Base-by-base conservation (phyloP, 257 asterid species). In the Lithospermum erythrorhizon region DNA sequence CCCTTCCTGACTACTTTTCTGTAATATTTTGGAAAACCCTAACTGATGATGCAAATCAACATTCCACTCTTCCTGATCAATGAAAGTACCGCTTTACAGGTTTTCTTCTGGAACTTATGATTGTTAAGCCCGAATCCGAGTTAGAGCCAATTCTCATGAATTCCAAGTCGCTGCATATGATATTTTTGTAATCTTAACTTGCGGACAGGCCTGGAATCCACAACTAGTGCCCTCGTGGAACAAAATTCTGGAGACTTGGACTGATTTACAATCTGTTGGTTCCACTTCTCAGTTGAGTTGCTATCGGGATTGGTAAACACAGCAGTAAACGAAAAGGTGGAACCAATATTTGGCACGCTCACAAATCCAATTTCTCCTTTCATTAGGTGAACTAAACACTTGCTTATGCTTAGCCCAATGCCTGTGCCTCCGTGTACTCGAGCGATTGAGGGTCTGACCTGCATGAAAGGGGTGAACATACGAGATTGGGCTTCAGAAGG, bases 341-440 rank as follows among this genome's bases (percentile, higher is more conserved):
- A 88, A 24, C 98, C 98, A 10, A 82, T 68, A 13, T 71, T 75
- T 0, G 98, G 96, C 51, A 58, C 68, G 78, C 98, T 91, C 7
- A 73, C 87, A 48, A 91, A 61, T 67, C 96, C 98, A 4, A 91
- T 88, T 75, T 91, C 95, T 17, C 98, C 98, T 65, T 84, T 88
- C 98, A 91, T 91, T 66, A 91, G 98, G 57, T 84, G 87, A 72
- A 91, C 98, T 75, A 91, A 80, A 70, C 95, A 88, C 84, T 89
- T 83, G 81, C 95, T 91, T 61, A 91, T 91, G 87, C 98, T 91
- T 25, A 91, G 67, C 18, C 98, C 98, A 13, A 91, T 91, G 19
- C 98, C 98, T 0, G 97, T 91, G 63, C 98, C 98, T 20, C 98
- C 98, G 21, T 91, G 91, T 5, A 79, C 86, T 64, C 95, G 74